Evolutionary conservation across 2,329 filamentous ascomycete genomes (phyloP), one percentile per base, ranked within the genome.

Genomic region (Ceratocystis papillata): DNA sequence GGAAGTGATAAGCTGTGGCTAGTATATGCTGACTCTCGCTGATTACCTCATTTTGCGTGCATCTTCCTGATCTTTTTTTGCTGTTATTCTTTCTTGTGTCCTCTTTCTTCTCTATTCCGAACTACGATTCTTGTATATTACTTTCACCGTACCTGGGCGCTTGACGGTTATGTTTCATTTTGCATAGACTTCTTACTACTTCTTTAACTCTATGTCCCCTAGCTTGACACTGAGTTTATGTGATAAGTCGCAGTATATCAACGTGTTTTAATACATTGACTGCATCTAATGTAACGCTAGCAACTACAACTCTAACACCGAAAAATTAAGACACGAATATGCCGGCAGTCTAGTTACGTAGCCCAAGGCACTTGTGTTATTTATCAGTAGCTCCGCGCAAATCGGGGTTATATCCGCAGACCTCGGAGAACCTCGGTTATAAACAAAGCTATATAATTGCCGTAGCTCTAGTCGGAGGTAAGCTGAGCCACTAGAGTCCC

Each of bases 51-150:
- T 22, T 48, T 20, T 15, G 55, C 17, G 20, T 57, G 53, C 25
- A 33, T 7, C 20, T 37, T 45, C 15, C 15, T 55, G 20, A 28
- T 37, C 33, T 62, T 15, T 33, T 41, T 37, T 33, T 62, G 30
- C n/a, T 2, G 33, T 8, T 53, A 25, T 25, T 25, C 22, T 4
- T 48, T 28, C 41, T 53, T 44, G 41, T 20, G n/a, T 41, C 44
- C 41, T 62, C 22, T 55, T 28, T 25, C 22, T 12, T 17, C 8
- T 17, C 37, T 59, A 25, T 64, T 8, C 15, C 44, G 22, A 22
- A 64, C 50, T 57, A 28, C 22, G 20, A 59, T 59, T 59, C 28
- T 59, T 59, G 55, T 59, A 59, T 20, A 59, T 59, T 59, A 59
- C 28, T 17, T 59, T 10, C 55, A 59, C 33, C 20, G 28, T 30